Percentiles rank a stretch among this genome's conserved stretches.
Evolutionary conservation across 1,139 yeast species (phyloP).

Genomic region (Lodderomyces elongisporus): DNA sequence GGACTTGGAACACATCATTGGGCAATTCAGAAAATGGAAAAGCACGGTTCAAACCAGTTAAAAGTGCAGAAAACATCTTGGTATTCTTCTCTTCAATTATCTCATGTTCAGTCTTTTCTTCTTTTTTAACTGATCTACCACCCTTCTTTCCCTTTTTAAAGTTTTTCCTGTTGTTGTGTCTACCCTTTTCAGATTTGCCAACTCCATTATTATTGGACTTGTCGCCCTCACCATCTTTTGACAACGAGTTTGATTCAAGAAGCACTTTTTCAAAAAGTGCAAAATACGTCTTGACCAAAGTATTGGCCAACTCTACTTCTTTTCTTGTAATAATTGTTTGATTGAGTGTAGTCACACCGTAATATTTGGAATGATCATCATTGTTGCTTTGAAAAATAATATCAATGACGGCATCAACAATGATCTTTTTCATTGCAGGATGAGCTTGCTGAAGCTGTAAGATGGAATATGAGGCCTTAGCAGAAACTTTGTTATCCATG

Average conservation of each 20-base stretch:
- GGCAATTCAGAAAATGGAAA: conserved; percentile 87
- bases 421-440: conserved; percentile 89
- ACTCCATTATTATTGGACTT: conserved; percentile 23
- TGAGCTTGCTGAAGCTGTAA: conserved; percentile 83
- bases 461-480: conserved; percentile 79
- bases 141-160: conserved; percentile 63
- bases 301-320: conserved; percentile 76
- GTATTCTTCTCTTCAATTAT: conserved; percentile 79
- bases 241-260: conserved; percentile 53
- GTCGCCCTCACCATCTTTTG: conserved; percentile 29
- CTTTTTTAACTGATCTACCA: conserved; percentile 67
- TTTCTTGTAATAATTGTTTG: conserved; percentile 83
- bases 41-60: conserved; percentile 95
- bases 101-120: conserved; percentile 63
- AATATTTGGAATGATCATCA: conserved; percentile 86
- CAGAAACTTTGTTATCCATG: conserved; percentile 81
- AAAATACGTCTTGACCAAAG: conserved; percentile 77
- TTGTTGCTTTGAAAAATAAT: conserved; percentile 63
- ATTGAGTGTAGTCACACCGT: conserved; percentile 80
- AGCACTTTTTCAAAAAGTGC: conserved; percentile 80
- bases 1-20: conserved; percentile 64
- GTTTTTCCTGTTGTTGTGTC: conserved; percentile 49
- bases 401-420: conserved; percentile 77
- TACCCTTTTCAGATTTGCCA: conserved; percentile 44
- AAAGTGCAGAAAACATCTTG: conserved; percentile 80